Evolutionary conservation across 2,329 filamentous ascomycete genomes (phyloP).

Genomic region (Nemania sp.): DNA sequence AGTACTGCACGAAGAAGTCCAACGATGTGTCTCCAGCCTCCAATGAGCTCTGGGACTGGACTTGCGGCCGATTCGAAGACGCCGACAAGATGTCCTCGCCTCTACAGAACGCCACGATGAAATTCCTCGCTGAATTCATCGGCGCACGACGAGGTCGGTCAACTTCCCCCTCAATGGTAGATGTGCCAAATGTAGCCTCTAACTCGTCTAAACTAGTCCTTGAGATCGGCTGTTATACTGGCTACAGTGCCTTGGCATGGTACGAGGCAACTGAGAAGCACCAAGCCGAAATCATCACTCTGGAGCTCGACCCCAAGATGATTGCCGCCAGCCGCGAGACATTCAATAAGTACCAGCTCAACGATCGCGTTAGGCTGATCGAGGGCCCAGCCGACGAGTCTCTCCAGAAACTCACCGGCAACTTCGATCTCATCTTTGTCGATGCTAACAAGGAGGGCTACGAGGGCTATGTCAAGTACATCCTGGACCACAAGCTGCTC

Average conservation of each 20-base stretch:
- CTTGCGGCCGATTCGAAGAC: conserved; percentile 24
- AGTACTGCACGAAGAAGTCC: conserved; percentile 27
- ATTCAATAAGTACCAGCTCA: conserved; percentile 21
- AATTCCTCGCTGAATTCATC: conserved; percentile 24
- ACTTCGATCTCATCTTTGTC: conserved; percentile 42
- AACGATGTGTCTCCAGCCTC: conserved; percentile 22
- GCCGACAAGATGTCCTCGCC: conserved; percentile 32
- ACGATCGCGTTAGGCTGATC: conserved; percentile 27
- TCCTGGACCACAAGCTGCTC: conserved; percentile 30
- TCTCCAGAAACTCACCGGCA: conserved; percentile 30
- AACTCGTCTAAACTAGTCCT: conserved; percentile 33
- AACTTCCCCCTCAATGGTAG: too few relatives aligned
- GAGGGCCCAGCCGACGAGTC: conserved; percentile 26
- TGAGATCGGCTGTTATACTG: conserved; percentile 42
- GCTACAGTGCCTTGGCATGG: conserved; percentile 42
- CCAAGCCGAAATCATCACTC: conserved; percentile 30
- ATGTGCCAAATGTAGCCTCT: background rate
- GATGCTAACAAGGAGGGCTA: conserved; percentile 41
- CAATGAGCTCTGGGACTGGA: conserved; percentile 27
- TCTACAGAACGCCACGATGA: conserved; percentile 28
- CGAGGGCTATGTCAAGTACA: conserved; percentile 26
- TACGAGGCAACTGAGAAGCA: conserved; percentile 39
- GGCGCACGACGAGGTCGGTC: conserved; percentile 24
- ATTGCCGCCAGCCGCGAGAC: conserved; percentile 26
- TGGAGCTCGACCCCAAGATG: conserved; percentile 31